Evolutionary conservation across 345 rosid species (phyloP).

Genomic region (Toxicodendron radicans): DNA sequence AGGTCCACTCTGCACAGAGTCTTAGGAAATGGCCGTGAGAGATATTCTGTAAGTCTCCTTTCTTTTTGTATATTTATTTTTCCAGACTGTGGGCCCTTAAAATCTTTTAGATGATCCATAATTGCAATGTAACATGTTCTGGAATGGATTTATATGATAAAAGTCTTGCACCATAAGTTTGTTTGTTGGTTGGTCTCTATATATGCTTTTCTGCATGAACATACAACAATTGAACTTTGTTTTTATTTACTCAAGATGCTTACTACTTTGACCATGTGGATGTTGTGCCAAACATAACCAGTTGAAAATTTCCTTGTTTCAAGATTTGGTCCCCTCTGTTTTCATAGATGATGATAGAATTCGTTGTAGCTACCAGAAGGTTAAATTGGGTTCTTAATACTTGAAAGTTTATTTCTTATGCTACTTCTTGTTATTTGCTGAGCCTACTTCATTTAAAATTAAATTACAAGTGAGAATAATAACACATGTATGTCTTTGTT

Average conservation of each 20-base stretch:
- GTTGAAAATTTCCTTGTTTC: background rate
- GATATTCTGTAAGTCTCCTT: conserved; percentile 70
- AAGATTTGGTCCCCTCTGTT: background rate
- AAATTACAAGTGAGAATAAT: background rate
- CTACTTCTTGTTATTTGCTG: background rate
- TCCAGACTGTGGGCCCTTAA: background rate
- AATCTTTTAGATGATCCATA: background rate
- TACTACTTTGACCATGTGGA: background rate
- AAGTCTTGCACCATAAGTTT: background rate
- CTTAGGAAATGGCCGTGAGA: conserved; percentile 67
- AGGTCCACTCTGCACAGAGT: conserved; percentile 95
- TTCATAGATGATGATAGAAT: background rate
- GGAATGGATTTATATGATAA: background rate
- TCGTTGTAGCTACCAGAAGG: background rate
- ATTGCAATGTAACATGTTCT: background rate
- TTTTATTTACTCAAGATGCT: background rate
- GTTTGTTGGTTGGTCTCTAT: too few species aligned
- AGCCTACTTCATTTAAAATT: background rate
- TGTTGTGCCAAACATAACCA: background rate
- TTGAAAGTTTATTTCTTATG: background rate
- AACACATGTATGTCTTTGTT: background rate
- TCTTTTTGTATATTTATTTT: background rate
- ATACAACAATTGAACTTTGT: background rate
- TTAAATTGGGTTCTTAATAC: background rate
- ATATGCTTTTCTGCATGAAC: background rate